Conservation (phyloP, 1,284 basidiomycete genomes). For the Leccinum subfulvum region DNA sequence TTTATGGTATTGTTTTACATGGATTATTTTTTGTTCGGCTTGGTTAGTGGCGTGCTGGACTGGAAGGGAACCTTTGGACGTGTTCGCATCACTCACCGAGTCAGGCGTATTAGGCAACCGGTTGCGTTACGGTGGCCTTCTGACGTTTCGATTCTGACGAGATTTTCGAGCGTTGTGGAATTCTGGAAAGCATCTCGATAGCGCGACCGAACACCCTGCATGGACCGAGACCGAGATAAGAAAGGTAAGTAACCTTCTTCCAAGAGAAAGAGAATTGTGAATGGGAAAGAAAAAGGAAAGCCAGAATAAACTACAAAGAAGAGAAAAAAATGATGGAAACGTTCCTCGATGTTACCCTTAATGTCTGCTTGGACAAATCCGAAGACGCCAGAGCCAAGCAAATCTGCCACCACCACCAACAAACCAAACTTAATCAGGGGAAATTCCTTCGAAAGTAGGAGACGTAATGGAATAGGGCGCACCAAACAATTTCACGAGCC, state of each 20-base stretch:
- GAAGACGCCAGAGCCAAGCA: constrained; percentile 87
- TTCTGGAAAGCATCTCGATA: constrained; percentile 53
- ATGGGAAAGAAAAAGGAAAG: constrained; percentile 16
- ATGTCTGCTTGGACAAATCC: constrained; percentile 89
- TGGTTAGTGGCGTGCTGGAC: constrained; percentile 9
- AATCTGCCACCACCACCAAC: constrained; percentile 48
- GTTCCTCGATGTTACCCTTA: constrained; percentile 81
- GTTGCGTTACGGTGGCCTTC: constrained; percentile 51
- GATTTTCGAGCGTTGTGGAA: constrained; percentile 76
- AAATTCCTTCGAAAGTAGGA: constrained; percentile 1
- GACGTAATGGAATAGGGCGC: constrained; percentile 32
- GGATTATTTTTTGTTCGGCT: not conserved
- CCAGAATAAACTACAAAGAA: not conserved
- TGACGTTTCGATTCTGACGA: constrained; percentile 68
- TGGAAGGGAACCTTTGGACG: not conserved
- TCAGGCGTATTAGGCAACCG: constrained; percentile 74
- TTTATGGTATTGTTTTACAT: not conserved
- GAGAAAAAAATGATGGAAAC: constrained; percentile 19
- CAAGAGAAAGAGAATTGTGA: constrained; percentile 11
- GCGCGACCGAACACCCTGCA: constrained; percentile 78
- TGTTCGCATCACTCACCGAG: constrained; percentile 52
- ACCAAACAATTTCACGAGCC: constrained; percentile 90
- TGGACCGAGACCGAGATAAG: constrained; percentile 13
- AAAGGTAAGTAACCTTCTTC: constrained; percentile 6
- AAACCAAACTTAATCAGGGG: constrained; percentile 14